Base-by-base conservation (phyloP, 495 filamentous ascomycete species). In the Cryomyces antarcticus region DNA sequence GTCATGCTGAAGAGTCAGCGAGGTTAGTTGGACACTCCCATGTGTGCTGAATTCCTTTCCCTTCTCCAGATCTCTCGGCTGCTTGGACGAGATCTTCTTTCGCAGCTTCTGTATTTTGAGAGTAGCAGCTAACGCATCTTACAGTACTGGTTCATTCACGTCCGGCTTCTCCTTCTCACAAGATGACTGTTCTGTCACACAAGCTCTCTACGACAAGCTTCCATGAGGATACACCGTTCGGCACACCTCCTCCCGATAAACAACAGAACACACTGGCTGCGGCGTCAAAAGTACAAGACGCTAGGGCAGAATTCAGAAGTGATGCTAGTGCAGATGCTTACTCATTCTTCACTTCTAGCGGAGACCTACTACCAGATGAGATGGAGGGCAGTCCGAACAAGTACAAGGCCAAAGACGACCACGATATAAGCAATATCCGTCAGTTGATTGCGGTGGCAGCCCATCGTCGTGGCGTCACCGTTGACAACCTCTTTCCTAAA, bases 301-400 rank as follows among this genome's bases (percentile, higher is more conserved):
- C 33, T 36, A 13, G 33, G 33, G 9, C 33, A 10, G 12, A 13
- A 9, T 36, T 3, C 3, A 36, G 9, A 13, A 36, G 12, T 36
- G 33, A 36, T 36, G 33, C 3, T 36, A 13, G 33, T 38, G 49
- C 42, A 10, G 44, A 49, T 36, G 48, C 44, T 5, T n/a, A 40
- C 28, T 58, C 57, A 4, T 50, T 46, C 0, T 60, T 60, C 41
- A 57, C 53, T 41, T 47, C 41, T 38, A 31, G 27, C 11, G 55
- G 57, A 29, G 57, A 60, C 44, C 46, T 48, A 1, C 42, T 60
- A 36, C 57, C 55, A 28, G 57, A 57, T 40, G 57, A 60, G 45
- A 34, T 43, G 4, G 51, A 39, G 24, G 38, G 38, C 7, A 28
- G 24, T 28, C 9, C 9, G 9, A 17, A 39, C 27, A 13, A 9